Evolutionary conservation across 257 asterid species (phyloP), one percentile per base, ranked within the genome.

Genomic region (Leonotis leonurus): DNA sequence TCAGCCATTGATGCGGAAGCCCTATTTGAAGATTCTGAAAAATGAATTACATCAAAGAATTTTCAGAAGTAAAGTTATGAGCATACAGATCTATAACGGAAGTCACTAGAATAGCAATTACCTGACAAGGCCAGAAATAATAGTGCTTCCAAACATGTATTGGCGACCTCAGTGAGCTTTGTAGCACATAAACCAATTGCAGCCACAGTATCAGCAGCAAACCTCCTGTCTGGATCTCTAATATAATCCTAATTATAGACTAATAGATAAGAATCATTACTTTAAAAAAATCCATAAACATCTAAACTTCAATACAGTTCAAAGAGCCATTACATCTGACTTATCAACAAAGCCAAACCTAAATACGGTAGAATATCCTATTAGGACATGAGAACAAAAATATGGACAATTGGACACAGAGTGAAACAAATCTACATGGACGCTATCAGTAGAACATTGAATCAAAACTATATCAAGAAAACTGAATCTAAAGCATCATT

Each of bases 191-290:
- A 77, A 69, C 96, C 96, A 55, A 93, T 89, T 39, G 99, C 92
- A 77, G 93, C 86, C 58, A 86, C 95, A 61, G 96, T 80, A 83
- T 89, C 96, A 49, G 99, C 89, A 70, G 99, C 96, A 81, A 93
- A 87, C 72, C 77, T 80, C 71, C 99, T 78, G 73, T 87, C 95
- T 62, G 95, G 94, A 72, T 93, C 99, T 79, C 89, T 89, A 46
- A 87, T 77, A 79, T 93, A 89, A 74, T 93, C 99, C 99, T 93
- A 78, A 60, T 33, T 72, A 64, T 68, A 53, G 51, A 74, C 64
- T 33, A 71, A 64, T 58, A 2, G 50, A 61, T 67, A 69, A 70
- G 78, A 60, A 75, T 67, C 77, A 71, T 53, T 67, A 55, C 32
- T 32, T 30, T 1, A 52, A 49, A 69, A 62, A 36, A 33, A 5